phyloP scores from a whole-genome alignment of 2,329 filamentous ascomycete species.

The Anthostomella pinea region DNA sequence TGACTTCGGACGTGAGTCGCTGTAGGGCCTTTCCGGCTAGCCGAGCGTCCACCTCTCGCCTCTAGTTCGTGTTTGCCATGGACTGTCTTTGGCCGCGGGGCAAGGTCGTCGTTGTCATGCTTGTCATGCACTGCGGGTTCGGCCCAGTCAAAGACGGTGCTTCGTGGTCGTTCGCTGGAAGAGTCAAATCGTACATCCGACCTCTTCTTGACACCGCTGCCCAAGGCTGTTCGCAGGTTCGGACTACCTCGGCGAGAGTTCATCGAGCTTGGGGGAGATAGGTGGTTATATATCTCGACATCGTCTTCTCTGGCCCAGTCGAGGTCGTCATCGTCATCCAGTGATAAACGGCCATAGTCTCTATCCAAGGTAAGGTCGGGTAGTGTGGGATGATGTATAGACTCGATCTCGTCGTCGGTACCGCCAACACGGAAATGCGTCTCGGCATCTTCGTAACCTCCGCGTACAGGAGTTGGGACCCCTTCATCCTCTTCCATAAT shows the following conservation, averaged over 20 bases:
- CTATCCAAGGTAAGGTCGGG: slow-evolving; percentile 35
- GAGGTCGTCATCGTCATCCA: slow-evolving; percentile 62
- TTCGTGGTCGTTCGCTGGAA: slow-evolving; percentile 52
- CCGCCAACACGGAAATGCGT: slow-evolving; percentile 23
- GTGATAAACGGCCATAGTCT: slow-evolving; percentile 50
- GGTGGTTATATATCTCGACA: slow-evolving; percentile 50
- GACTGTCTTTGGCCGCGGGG: slow-evolving; percentile 68
- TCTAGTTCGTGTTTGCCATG: slow-evolving; percentile 74
- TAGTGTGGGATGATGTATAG: slow-evolving; percentile 21
- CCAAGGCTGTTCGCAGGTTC: slow-evolving; percentile 52
- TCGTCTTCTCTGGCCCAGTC: slow-evolving; percentile 61
- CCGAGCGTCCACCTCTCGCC: slow-evolving; percentile 64
- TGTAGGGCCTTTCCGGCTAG: slow-evolving; percentile 65
- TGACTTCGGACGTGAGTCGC: slow-evolving; percentile 74
- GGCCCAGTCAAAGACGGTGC: slow-evolving; percentile 77
- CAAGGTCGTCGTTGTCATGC: slow-evolving; percentile 53
- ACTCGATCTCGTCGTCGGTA: slow-evolving; percentile 21
- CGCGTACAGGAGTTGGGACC: slow-evolving; percentile 48
- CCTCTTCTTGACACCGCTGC: slow-evolving; percentile 46
- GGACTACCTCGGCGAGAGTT: slow-evolving; percentile 53
- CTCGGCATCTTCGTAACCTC: slow-evolving; percentile 31
- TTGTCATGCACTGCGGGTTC: slow-evolving; percentile 64
- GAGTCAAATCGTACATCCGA: slow-evolving; percentile 34
- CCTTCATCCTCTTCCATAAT: slow-evolving; percentile 64
- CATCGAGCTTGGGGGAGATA: slow-evolving; percentile 58